Conservation (phyloP, 176 grass and related monocot genomes). For the Miscanthus lutarioriparius region DNA sequence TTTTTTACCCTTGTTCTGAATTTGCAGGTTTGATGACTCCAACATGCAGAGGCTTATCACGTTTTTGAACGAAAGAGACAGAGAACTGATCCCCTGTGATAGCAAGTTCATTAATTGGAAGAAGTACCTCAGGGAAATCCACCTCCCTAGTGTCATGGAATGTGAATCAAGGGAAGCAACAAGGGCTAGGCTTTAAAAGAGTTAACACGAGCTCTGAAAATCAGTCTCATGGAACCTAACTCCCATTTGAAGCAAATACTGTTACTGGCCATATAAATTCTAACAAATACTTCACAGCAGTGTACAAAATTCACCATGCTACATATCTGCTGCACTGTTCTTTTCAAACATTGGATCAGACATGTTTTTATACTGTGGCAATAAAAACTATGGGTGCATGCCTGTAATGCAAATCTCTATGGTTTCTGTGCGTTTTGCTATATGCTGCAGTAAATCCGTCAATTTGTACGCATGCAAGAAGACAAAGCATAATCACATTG, state of each 20-base stretch:
- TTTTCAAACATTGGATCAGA: background rate
- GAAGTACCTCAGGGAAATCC: constrained; percentile 31
- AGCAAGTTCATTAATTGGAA: constrained; percentile 29
- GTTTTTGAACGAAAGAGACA: background rate
- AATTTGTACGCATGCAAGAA: background rate
- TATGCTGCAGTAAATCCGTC: background rate
- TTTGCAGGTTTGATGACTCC: constrained; percentile 38
- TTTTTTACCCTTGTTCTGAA: background rate
- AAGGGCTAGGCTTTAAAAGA: constrained; percentile 18
- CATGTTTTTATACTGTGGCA: background rate
- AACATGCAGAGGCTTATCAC: constrained; percentile 33
- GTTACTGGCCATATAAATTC: background rate
- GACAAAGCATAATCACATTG: background rate
- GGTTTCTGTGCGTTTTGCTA: background rate
- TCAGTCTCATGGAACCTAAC: background rate
- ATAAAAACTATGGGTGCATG: background rate
- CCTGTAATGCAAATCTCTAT: background rate
- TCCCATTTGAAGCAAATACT: background rate
- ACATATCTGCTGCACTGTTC: background rate
- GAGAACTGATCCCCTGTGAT: constrained; percentile 21
- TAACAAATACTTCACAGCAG: background rate
- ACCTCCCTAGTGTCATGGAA: constrained; percentile 28
- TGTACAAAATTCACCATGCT: background rate
- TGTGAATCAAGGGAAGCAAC: constrained; percentile 9
- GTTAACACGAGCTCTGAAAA: background rate